Base-by-base conservation (phyloP, 495 filamentous ascomycete species). In the Aspergillus diversus region DNA sequence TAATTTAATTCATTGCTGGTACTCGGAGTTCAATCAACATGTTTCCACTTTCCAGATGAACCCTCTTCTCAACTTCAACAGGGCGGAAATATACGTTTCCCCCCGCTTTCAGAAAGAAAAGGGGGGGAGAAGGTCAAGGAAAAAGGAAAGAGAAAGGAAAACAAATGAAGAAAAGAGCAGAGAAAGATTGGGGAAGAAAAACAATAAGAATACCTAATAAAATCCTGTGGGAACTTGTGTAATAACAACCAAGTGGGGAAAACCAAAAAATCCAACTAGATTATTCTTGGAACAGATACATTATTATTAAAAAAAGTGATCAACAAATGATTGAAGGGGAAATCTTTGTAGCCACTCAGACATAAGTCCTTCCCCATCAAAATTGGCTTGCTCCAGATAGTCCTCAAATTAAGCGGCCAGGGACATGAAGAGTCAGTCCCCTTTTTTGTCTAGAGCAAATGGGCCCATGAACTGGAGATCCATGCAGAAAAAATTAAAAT, bases 261-360 rank as follows among this genome's bases (percentile, higher is more conserved):
- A 59, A 68, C 60, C 64, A 52, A 61, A 27, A 66, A 63, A 59
- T 35, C 34, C 50, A 55, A 60, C 60, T 62, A 52, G 55, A 61
- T 59, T 50, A 58, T 63, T 61, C 61, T 51, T 57, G 60, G 57
- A 69, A 53, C 50, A 60, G 60, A 60, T 64, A 61, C 58, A 61
- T 59, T 62, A 34, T 50, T 56, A 51, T 32, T 51, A 17, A 61
- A 61, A 43, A 61, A 68, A 63, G 60, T 74, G 75, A 77, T 75
- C 71, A 70, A 71, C 75, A 66, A 77, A 78, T 76, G 62, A 70
- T 58, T 33, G 55, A 61, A 63, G 59, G 55, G 46, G 33, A 64
- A 57, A 56, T 63, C 60, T 57, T 15, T 16, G 39, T 35, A 42
- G 33, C 43, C 32, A 60, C 33, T 33, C 35, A 52, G 32, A 31